Evolutionary conservation across 805 yeast genomes (phyloP).

Genomic region (Kluyveromyces dobzhanskii): DNA sequence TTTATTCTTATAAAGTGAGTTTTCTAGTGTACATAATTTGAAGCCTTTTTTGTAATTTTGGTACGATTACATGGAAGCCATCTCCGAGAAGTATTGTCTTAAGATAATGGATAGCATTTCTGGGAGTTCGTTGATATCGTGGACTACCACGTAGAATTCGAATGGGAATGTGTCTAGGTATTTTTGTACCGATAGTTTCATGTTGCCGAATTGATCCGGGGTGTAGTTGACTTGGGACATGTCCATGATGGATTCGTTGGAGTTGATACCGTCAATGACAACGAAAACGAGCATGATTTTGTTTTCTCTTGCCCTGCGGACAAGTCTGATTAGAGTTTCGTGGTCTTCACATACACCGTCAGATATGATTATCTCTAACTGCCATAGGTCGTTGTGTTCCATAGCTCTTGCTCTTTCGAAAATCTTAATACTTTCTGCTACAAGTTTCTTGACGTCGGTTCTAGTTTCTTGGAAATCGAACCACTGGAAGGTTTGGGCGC

Average conservation of each 20-base stretch:
- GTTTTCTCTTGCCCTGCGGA: conserved; percentile 85
- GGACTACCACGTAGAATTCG: conserved; percentile 91
- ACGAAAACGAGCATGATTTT: conserved; percentile 93
- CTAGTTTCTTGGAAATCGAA: conserved; percentile 83
- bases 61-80: conserved; percentile 31
- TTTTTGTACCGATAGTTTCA: conserved; percentile 67
- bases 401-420: conserved; percentile 55
- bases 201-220: conserved; percentile 60
- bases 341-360: conserved; percentile 99
- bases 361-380: conserved; percentile 81
- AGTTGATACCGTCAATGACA: conserved; percentile 79
- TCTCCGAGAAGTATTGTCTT: conserved; percentile 83
- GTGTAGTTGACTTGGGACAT: conserved; percentile 87
- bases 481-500: conserved; percentile 76
- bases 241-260: conserved; percentile 81
- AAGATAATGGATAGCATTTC: conserved; percentile 82
- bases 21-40: too few relatives aligned
- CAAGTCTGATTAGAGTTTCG: conserved; percentile 69
- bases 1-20: background rate
- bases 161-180: conserved; percentile 94
- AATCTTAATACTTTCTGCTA: conserved; percentile 60
- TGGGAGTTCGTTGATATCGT: conserved; percentile 82
- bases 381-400: conserved; percentile 71
- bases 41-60: too few relatives aligned
- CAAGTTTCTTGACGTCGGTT: conserved; percentile 74